Percentiles rank a stretch among this genome's conserved stretches.
Evolutionary conservation across 2,329 filamentous ascomycete species (phyloP).

Genomic region (Pseudogymnoascus sp.): DNA sequence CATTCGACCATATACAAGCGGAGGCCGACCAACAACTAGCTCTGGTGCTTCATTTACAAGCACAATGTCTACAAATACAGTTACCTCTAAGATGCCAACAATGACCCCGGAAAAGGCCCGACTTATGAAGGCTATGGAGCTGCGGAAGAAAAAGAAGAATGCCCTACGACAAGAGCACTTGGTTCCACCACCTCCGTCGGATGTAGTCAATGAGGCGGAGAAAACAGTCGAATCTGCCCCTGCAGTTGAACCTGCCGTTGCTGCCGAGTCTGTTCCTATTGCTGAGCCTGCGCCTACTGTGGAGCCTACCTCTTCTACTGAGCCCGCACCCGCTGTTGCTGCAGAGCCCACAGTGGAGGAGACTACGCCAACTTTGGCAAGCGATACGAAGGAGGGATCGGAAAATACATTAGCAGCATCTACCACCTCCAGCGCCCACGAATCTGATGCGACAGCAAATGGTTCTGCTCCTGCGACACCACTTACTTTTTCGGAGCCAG

Average conservation of each 20-base stretch:
- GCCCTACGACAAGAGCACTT: constrained; percentile 12
- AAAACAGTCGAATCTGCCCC: not conserved
- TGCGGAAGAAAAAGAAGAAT: constrained; percentile 72
- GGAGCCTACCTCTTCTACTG: not conserved
- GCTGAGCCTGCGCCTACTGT: not conserved
- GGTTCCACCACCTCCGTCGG: constrained; percentile 4
- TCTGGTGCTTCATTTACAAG: constrained; percentile 21
- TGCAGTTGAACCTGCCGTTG: not conserved
- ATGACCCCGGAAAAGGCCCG: constrained; percentile 85
- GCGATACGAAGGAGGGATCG: constrained; percentile 43
- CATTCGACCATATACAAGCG: constrained; percentile 24
- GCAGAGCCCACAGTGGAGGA: constrained; percentile 18
- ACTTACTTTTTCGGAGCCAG: constrained; percentile 45
- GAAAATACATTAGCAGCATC: constrained; percentile 43
- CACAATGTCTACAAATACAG: constrained; percentile 16
- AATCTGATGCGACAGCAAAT: constrained; percentile 32
- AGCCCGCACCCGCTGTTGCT: not conserved
- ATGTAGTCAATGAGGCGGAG: not conserved
- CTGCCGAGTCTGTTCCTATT: not conserved
- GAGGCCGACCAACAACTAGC: constrained; percentile 27
- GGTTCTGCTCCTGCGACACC: constrained; percentile 54
- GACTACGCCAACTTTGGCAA: constrained; percentile 20
- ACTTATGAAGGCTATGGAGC: constrained; percentile 86
- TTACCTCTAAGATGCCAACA: constrained; percentile 30
- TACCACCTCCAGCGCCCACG: constrained; percentile 30